Percentiles rank a stretch among this genome's conserved stretches.
These are phyloP conservation scores for Plasmodium chabaudi DNA, from an alignment of 169 alveolate genomes.

Conservation along the genomic window DNA sequence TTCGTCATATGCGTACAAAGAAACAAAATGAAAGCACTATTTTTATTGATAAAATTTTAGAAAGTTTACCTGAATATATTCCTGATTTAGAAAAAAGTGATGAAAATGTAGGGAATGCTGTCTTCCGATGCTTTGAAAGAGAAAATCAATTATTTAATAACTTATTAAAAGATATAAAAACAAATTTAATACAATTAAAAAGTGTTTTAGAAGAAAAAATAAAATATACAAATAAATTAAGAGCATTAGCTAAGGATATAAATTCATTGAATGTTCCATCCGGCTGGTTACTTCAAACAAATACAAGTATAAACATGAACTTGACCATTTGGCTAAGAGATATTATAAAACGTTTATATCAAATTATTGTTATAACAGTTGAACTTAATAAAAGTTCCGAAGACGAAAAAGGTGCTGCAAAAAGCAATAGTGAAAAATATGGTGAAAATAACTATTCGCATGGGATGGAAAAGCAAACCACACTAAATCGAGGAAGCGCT, in stretches of 20 bases:
- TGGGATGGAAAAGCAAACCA: not conserved
- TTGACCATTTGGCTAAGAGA: conserved; percentile 68
- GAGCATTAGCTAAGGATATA: conserved; percentile 71
- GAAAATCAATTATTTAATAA: conserved; percentile 81
- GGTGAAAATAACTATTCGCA: not conserved
- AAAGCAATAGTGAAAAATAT: not conserved
- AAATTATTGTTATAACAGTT: conserved; percentile 64
- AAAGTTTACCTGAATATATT: conserved; percentile 87
- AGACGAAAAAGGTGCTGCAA: not conserved
- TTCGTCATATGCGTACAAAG: not conserved
- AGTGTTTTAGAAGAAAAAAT: conserved; percentile 66
- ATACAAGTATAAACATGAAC: conserved; percentile 34
- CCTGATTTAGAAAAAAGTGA: conserved; percentile 85
- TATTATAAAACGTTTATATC: conserved; percentile 61
- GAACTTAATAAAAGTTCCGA: conserved; percentile 40
- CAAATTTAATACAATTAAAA: conserved; percentile 69
- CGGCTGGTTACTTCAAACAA: conserved; percentile 64
- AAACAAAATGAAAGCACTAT: conserved; percentile 81
- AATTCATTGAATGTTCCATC: conserved; percentile 74
- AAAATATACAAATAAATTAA: conserved; percentile 72
- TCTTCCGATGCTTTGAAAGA: conserved; percentile 94
- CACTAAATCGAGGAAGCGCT: not conserved
- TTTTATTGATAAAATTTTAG: conserved; percentile 75
- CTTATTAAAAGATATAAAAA: conserved; percentile 38
- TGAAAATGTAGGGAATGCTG: conserved; percentile 91